Conservation (phyloP, 140 eudicot genomes). For the Senecio squalidus region DNA sequence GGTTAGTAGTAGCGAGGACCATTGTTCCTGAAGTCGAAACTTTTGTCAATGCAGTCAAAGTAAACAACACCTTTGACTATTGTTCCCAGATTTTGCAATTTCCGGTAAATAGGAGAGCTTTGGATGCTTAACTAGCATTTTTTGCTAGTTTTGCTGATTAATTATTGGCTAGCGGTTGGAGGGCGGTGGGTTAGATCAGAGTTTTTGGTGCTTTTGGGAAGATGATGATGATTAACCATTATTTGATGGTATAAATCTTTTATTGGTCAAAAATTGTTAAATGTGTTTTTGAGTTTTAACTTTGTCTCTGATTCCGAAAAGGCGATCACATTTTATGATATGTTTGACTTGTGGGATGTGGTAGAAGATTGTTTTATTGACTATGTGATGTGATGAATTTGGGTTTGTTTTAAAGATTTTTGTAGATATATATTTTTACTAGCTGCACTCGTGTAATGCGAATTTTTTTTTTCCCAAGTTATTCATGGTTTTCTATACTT, state of each 20-base stretch:
- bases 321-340: slow-evolving; percentile 5
- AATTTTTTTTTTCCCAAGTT: not conserved
- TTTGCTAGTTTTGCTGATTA: slow-evolving; percentile 25
- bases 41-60: slow-evolving; percentile 20
- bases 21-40: slow-evolving; percentile 19
- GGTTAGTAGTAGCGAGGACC: slow-evolving; percentile 16
- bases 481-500: not conserved
- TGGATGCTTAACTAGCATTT: slow-evolving; percentile 18
- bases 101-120: slow-evolving; percentile 22
- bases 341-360: not conserved
- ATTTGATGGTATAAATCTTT: slow-evolving; percentile 20
- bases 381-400: not conserved
- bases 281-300: not conserved
- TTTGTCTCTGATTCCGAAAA: not conserved
- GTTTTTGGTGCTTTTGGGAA: slow-evolving; percentile 25
- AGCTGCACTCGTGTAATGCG: not conserved
- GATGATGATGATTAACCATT: slow-evolving; percentile 14
- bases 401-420: slow-evolving; percentile 3
- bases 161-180: too few species aligned
- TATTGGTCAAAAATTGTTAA: slow-evolving; percentile 3
- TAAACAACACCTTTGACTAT: slow-evolving; percentile 17
- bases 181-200: slow-evolving; percentile 7
- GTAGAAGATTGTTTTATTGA: slow-evolving; percentile 13
- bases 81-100: slow-evolving; percentile 39
- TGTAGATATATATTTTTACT: not conserved